phyloP scores from a whole-genome alignment of 1,284 basidiomycete genomes.

The Heliocybe sulcata region DNA sequence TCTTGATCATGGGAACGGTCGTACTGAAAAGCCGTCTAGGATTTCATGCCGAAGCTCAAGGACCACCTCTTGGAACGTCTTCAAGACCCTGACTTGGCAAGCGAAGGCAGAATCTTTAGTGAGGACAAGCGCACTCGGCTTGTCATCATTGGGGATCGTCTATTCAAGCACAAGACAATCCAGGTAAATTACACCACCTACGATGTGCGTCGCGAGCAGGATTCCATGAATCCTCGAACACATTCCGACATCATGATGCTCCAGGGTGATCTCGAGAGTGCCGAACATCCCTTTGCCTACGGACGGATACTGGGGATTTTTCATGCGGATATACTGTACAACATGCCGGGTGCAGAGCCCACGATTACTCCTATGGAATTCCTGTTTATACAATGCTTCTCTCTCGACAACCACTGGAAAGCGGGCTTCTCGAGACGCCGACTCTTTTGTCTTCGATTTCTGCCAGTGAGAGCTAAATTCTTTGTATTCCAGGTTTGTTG shows the following conservation, averaged over 20 bases:
- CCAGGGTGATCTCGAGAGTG: conserved; percentile 6
- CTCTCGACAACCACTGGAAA: conserved; percentile 6
- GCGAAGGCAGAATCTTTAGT: conserved; percentile 4
- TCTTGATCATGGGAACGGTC: too few relatives aligned
- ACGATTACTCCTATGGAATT: conserved; percentile 13
- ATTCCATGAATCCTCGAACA: conserved; percentile 24
- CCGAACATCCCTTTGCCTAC: conserved; percentile 21
- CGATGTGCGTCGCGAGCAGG: conserved; percentile 23
- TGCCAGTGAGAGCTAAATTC: too few relatives aligned
- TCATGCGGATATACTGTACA: conserved; percentile 16
- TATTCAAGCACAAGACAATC: conserved; percentile 18
- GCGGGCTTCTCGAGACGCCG: conserved; percentile 12
- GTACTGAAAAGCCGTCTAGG: conserved; percentile 12
- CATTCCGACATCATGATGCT: conserved; percentile 23
- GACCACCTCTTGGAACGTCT: conserved; percentile 15
- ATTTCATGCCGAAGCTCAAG: conserved; percentile 14
- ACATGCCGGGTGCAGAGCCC: not conserved
- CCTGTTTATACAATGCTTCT: conserved; percentile 23
- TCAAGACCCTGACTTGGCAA: conserved; percentile 1
- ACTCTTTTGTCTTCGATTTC: conserved; percentile 15
- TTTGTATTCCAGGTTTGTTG: too few relatives aligned
- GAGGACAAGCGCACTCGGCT: conserved; percentile 6
- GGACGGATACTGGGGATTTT: conserved; percentile 24
- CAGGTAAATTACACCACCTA: conserved; percentile 25
- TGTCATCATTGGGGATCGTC: conserved; percentile 12